Evolutionary conservation across 2,329 filamentous ascomycete genomes (phyloP).

Genomic region (Periglandula ipomoeae): DNA sequence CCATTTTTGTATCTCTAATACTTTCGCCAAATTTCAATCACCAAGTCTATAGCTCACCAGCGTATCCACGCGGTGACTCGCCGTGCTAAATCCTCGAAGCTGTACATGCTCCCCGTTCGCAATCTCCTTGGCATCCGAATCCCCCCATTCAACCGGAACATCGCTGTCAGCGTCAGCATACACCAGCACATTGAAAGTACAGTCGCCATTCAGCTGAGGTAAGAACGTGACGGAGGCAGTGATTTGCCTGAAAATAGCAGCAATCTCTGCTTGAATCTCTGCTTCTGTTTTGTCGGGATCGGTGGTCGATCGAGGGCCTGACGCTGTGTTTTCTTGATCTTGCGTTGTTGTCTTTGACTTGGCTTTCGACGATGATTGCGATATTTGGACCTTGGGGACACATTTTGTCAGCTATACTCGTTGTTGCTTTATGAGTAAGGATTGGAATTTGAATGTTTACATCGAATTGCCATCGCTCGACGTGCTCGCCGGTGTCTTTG

Average conservation of each 20-base stretch:
- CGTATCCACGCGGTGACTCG: conserved; percentile 88
- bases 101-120: conserved; percentile 90
- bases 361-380: conserved; percentile 20
- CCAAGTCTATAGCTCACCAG: conserved; percentile 80
- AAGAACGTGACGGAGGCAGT: conserved; percentile 96
- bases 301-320: conserved; percentile 15
- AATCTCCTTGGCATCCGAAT: conserved; percentile 97
- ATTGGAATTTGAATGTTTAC: conserved; percentile 35
- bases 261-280: conserved; percentile 92
- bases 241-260: conserved; percentile 94
- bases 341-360: conserved; percentile 34
- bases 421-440: not conserved
- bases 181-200: conserved; percentile 97
- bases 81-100: conserved; percentile 90
- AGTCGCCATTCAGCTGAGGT: conserved; percentile 79
- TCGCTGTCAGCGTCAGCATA: conserved; percentile 96
- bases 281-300: conserved; percentile 74
- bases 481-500: conserved; percentile 92
- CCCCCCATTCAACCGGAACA: conserved; percentile 96
- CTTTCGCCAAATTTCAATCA: conserved; percentile 15
- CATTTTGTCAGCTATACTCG: conserved; percentile 4
- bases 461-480: conserved; percentile 98
- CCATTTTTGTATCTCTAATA: not conserved
- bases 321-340: conserved; percentile 62
- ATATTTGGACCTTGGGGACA: conserved; percentile 16